Evolutionary conservation across 2,329 filamentous ascomycete species (phyloP), one percentile per base, ranked within the genome.

Genomic region (Sphaerulina populicola): DNA sequence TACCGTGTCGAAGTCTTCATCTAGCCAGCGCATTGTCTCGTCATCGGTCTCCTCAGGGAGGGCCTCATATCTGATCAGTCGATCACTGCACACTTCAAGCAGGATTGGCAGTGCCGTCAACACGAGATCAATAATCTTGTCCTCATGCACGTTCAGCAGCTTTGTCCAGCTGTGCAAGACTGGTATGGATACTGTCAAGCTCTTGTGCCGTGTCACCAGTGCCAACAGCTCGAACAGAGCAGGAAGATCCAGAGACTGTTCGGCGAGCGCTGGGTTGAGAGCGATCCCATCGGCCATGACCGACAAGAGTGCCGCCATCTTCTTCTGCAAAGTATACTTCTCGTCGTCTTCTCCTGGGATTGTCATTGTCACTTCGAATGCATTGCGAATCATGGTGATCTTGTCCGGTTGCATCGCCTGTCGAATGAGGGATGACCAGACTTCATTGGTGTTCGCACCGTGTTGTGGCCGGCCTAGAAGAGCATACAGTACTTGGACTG

Each of bases 1-100:
- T 15, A 91, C 75, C 0, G 91, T 97, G 64, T 98, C 93, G 50
- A 95, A 94, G 65, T 98, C 93, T 64, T 97, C 90, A 62, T 89
- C 77, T 1, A 98, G 76, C 59, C 95, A 93, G 9, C 88, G 74
- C 52, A 89, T 79, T 0, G 86, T 90, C 1, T 86, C 77, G 60
- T 96, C 84, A 42, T 87, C 80, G 0, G 83, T 85, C 56, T 94
- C 86, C 57, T 91, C 83, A 0, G 89, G 87, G 2, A 97, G 72
- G 56, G 79, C 83, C 68, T 98, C 93, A 68, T 94, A 98, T 49
- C 88, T 83, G 53, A 97, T 77, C 47, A 97, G 74, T 51, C 94
- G 80, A 41, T 85, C 79, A 65, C 86, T 93, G 69, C 88, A 94
- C 31, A 86, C 80, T 64, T 94, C 85, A 18, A 97, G 72, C 42